Percentiles rank a stretch among this genome's conserved stretches.
These are phyloP conservation scores for Wickerhamomyces chambardii DNA, from an alignment of 805 yeast species.

Conservation along the genomic window DNA sequence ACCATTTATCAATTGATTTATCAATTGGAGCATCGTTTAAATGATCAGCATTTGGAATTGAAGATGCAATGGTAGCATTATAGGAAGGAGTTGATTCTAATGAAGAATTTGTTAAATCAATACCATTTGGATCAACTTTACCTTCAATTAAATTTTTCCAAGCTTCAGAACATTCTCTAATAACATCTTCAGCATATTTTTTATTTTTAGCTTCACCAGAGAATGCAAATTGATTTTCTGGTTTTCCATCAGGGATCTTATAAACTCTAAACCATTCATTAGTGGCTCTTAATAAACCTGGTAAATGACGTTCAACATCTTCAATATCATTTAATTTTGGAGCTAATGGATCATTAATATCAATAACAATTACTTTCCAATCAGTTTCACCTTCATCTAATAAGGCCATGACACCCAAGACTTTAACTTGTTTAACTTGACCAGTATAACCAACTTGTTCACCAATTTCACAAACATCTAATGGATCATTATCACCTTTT, in stretches of 20 bases:
- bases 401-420: constrained; percentile 88
- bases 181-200: constrained; percentile 77
- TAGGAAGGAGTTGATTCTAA: constrained; percentile 46
- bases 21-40: constrained; percentile 90
- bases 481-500: constrained; percentile 80
- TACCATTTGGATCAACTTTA: constrained; percentile 48
- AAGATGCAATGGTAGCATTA: constrained; percentile 35
- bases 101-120: constrained; percentile 71
- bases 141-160: constrained; percentile 75
- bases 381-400: constrained; percentile 89
- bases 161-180: constrained; percentile 75
- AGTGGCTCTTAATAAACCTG: constrained; percentile 89
- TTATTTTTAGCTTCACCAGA: constrained; percentile 86
- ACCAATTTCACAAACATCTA: constrained; percentile 82
- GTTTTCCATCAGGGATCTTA: constrained; percentile 97
- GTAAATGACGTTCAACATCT: constrained; percentile 84
- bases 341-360: constrained; percentile 79
- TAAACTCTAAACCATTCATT: constrained; percentile 98
- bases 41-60: constrained; percentile 64
- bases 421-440: constrained; percentile 80
- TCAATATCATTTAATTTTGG: constrained; percentile 79
- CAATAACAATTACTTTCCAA: constrained; percentile 89
- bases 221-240: constrained; percentile 95
- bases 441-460: constrained; percentile 57
- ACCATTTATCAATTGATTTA: constrained; percentile 96